phyloP scores from a whole-genome alignment of 1,284 basidiomycete genomes.

The Papiliotrema fonsecae region DNA sequence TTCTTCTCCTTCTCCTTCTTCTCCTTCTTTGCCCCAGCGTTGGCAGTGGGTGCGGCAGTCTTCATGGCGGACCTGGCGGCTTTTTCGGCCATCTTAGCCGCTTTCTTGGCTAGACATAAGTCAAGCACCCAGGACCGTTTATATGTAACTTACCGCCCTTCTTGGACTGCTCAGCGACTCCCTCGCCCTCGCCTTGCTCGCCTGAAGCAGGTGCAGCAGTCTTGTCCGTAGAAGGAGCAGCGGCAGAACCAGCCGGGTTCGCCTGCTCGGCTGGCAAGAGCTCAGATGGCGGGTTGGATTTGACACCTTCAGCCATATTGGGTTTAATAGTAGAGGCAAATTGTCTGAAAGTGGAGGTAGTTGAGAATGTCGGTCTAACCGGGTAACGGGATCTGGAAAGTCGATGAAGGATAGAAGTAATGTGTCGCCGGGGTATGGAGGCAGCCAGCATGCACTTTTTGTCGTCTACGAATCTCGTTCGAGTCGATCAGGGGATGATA shows the following conservation, averaged over 20 bases:
- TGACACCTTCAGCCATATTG: constrained; percentile 10
- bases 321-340: background rate
- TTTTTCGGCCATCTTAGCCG: constrained; percentile 58
- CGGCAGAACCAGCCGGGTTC: constrained; percentile 16
- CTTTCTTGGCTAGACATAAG: constrained; percentile 54
- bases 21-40: constrained; percentile 60
- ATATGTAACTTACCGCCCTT: constrained; percentile 30
- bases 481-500: background rate
- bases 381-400: too few species aligned
- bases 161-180: constrained; percentile 31
- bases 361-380: background rate
- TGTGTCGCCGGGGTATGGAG: background rate
- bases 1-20: constrained; percentile 65
- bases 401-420: too few species aligned
- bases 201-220: constrained; percentile 9
- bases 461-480: background rate
- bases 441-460: constrained; percentile 1
- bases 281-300: constrained; percentile 12
- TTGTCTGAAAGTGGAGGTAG: background rate
- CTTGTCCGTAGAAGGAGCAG: constrained; percentile 7
- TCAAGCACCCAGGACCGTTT: background rate
- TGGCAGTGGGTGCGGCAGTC: constrained; percentile 48
- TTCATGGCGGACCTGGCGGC: constrained; percentile 64
- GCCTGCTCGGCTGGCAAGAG: constrained; percentile 29
- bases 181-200: constrained; percentile 15